These are phyloP conservation scores for Actinomucor elegans DNA, from an alignment of 371 early-diverging fungal genomes.

Conservation along the genomic window DNA sequence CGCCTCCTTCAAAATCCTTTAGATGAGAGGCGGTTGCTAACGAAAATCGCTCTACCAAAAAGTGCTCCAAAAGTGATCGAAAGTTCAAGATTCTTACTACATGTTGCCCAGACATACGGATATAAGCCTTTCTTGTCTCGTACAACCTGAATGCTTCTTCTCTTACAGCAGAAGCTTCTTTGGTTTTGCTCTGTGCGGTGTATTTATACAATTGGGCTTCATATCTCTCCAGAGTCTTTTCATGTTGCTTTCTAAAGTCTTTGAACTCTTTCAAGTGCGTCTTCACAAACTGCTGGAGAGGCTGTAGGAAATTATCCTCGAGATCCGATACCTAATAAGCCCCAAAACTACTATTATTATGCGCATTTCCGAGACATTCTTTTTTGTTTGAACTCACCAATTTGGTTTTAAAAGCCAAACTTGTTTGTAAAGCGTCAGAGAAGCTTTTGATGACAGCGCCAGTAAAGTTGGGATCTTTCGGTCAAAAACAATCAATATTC, in stretches of 20 bases:
- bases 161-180: constrained; percentile 64
- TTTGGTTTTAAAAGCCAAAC: constrained; percentile 57
- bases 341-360: constrained; percentile 31
- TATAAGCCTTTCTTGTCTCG: constrained; percentile 66
- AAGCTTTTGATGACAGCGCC: constrained; percentile 48
- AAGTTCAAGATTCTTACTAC: constrained; percentile 45
- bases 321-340: constrained; percentile 55
- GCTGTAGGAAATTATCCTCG: constrained; percentile 59
- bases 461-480: constrained; percentile 43
- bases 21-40: constrained; percentile 37
- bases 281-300: constrained; percentile 61
- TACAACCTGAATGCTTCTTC: constrained; percentile 73
- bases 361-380: too few relatives aligned
- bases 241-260: constrained; percentile 59
- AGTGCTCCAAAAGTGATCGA: constrained; percentile 41
- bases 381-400: constrained; percentile 39
- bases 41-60: constrained; percentile 41
- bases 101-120: constrained; percentile 50
- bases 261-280: constrained; percentile 65
- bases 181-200: constrained; percentile 56
- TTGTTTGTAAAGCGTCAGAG: constrained; percentile 57
- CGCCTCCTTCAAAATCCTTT: constrained; percentile 36
- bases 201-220: constrained; percentile 65
- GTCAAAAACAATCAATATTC: background rate
- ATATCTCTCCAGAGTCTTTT: constrained; percentile 62